Base-by-base conservation (phyloP, 768 basidiomycete genomes). In the Phylloporus scabripes region DNA sequence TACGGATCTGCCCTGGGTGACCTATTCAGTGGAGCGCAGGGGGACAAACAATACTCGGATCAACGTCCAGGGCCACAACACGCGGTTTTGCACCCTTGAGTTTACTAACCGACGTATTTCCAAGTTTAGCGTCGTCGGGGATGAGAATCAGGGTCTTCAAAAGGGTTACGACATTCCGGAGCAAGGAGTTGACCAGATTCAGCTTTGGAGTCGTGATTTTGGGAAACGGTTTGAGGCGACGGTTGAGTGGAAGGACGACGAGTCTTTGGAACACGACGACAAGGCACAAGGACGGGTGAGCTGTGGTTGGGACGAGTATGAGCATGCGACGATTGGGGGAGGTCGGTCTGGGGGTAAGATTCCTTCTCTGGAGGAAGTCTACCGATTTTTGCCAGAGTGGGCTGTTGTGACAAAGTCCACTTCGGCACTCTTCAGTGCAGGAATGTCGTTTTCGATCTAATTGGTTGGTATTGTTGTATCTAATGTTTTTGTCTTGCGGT, bases 291-390 rank as follows among this genome's bases (percentile, higher is more conserved):
- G 81, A 24, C 71, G 74, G 4, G 72, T 81, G 18, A 78, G 75
- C 15, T 85, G 83, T 52, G 76, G 78, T 47, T 86, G 83, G 80
- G 77, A 74, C n/a, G 85, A 87, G 59, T 81, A 82, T 55, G 77
- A 79, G 63, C 78, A 77, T 56, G 80, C 62, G 37, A 76, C 72
- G 53, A 61, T 78, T 11, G 80, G 79, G 36, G 69, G 73, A 52
- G 72, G 72, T 15, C 15, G 52, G 14, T 55, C 56, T 38, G 61
- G 60, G 17, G 74, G 65, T 26, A 76, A 71, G 66, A 85, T 88
- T 17, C 85, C 86, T 5, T 85, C 85, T 3, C 70, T 79, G 40
- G 84, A 87, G 60, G 86, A 89, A 60, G 74, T 78, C 23, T 59
- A 86, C 7, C 59, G 64, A 7, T 85, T 83, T 62, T 62, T 87